These are phyloP conservation scores for Candida gorgasii DNA, from an alignment of 805 yeast species.

Conservation along the genomic window DNA sequence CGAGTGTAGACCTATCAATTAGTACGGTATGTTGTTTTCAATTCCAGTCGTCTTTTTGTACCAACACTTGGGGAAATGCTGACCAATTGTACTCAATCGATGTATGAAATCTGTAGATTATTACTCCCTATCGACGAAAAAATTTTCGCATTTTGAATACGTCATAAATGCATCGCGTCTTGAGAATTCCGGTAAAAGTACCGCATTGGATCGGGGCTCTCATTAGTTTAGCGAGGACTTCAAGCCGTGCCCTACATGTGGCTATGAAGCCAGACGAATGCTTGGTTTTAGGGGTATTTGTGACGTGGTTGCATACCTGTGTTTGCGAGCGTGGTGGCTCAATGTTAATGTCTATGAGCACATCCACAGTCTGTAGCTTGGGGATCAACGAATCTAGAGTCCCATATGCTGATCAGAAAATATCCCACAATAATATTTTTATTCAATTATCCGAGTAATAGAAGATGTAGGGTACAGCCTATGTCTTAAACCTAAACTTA, in stretches of 20 bases:
- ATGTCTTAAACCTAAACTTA: no score
- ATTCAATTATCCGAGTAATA: no score
- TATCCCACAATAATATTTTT: no score
- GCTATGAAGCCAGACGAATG: no score
- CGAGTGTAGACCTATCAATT: conserved; percentile 1
- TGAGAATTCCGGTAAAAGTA: background rate
- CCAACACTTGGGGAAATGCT: conserved; percentile 1
- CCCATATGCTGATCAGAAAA: no score
- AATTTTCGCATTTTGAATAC: conserved; percentile 7
- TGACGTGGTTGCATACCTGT: no score
- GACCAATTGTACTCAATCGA: conserved; percentile 1
- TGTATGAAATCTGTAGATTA: conserved; percentile 1
- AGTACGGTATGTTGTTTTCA: background rate
- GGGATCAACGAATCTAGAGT: no score
- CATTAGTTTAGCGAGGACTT: background rate
- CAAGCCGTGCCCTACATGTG: background rate
- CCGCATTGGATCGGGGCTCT: background rate
- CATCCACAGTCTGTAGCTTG: no score
- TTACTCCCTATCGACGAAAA: conserved; percentile 9
- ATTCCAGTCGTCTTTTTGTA: background rate
- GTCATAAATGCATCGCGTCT: conserved; percentile 9
- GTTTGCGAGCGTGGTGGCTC: no score
- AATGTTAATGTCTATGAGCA: no score
- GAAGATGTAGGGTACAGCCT: no score
- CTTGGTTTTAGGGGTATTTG: no score